Conservation (phyloP, 371 early-diverging fungal genomes). For the Mucor indicus region DNA sequence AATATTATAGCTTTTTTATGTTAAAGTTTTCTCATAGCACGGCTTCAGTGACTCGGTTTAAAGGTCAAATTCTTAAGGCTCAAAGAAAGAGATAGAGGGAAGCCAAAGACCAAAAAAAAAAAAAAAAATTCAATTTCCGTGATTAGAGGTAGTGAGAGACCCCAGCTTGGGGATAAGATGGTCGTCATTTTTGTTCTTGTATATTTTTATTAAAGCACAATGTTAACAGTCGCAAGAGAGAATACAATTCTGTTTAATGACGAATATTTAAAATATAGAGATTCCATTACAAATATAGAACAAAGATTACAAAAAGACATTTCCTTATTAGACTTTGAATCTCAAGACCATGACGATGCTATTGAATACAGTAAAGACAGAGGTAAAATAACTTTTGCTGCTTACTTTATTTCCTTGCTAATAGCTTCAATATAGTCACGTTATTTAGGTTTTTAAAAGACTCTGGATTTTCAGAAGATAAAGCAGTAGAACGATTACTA, state of each 20-base stretch:
- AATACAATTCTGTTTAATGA: constrained; percentile 16
- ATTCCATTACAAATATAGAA: constrained; percentile 6
- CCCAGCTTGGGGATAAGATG: too few species aligned
- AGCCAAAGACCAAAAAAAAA: background rate
- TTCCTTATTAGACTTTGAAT: constrained; percentile 11
- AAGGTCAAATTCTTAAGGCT: too few species aligned
- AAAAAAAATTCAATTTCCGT: background rate
- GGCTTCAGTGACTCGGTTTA: too few species aligned
- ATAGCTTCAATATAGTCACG: constrained; percentile 5
- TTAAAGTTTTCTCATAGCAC: too few species aligned
- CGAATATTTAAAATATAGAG: constrained; percentile 15
- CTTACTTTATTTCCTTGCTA: background rate
- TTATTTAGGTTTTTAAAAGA: constrained; percentile 26
- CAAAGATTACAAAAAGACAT: constrained; percentile 18
- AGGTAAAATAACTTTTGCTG: constrained; percentile 15
- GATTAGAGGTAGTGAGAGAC: too few species aligned
- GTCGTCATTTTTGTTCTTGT: background rate
- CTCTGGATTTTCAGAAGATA: constrained; percentile 12
- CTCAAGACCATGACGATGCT: constrained; percentile 23
- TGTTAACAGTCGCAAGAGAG: constrained; percentile 19
- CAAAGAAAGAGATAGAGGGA: too few species aligned
- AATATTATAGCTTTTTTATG: too few species aligned
- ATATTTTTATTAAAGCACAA: too few species aligned
- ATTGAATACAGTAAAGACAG: constrained; percentile 24
- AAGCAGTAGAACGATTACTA: constrained; percentile 16